A percentile compares a stretch with the other conserved stretches of the same genome.
phyloP scores from a whole-genome alignment of 129 eudicot genomes.

The Lactuca sativa region DNA sequence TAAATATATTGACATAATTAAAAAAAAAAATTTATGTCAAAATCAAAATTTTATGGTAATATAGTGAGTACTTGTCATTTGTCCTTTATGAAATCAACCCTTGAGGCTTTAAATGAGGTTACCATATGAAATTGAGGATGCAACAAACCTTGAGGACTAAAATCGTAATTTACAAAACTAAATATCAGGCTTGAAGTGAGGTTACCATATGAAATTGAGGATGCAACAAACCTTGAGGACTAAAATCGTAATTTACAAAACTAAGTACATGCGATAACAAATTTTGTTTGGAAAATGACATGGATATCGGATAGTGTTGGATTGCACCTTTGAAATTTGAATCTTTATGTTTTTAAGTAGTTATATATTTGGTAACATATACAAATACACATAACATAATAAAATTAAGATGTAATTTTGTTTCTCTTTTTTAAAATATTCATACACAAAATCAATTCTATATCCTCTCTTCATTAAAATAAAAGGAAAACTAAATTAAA shows the following conservation, averaged over 20 bases:
- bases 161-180: constrained; percentile 4
- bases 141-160: neutral
- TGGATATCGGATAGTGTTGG: constrained; percentile 6
- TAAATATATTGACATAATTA: too few species aligned
- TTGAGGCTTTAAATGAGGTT: too few species aligned
- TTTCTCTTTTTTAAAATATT: neutral
- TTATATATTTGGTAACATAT: neutral
- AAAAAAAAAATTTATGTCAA: too few species aligned
- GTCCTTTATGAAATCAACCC: too few species aligned
- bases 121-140: neutral
- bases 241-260: neutral
- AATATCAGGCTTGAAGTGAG: neutral
- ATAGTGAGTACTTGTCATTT: too few species aligned
- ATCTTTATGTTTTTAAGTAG: neutral
- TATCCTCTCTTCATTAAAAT: neutral
- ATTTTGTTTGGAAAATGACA: constrained; percentile 23
- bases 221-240: neutral
- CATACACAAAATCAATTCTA: neutral
- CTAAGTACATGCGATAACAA: constrained; percentile 5
- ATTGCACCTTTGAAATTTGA: neutral
- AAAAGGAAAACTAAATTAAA: neutral
- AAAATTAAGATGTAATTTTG: neutral
- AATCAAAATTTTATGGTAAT: too few species aligned
- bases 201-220: neutral
- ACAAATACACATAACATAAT: neutral